Evolutionary conservation across 306 rosid species (phyloP).

Genomic region (Gastrolobium bilobum): DNA sequence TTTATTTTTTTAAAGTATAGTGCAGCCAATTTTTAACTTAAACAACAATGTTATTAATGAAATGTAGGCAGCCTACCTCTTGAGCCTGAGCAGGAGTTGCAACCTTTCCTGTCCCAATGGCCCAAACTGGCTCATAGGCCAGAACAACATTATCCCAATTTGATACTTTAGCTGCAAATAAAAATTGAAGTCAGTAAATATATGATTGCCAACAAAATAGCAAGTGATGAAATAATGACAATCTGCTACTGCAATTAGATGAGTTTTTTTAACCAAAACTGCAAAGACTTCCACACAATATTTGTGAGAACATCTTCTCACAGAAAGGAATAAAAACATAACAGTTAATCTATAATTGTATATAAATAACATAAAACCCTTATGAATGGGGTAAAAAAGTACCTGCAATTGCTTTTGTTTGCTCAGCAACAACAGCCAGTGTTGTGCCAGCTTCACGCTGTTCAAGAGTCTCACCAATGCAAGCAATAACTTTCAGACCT

Average conservation of each 20-base stretch:
- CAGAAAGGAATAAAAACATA: not conserved
- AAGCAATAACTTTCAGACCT: conserved; percentile 90
- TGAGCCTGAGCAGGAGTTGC: conserved; percentile 94
- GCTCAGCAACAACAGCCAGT: conserved; percentile 72
- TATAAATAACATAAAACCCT: not conserved
- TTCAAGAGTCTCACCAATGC: conserved; percentile 92
- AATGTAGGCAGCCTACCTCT: conserved; percentile 63
- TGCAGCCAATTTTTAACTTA: not conserved
- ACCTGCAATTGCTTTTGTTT: conserved; percentile 94
- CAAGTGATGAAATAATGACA: conserved; percentile 10
- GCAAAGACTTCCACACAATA: not conserved
- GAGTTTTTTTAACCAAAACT: not conserved
- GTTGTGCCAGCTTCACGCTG: conserved; percentile 86
- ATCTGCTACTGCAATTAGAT: conserved; percentile 7
- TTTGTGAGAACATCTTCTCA: conserved; percentile 1
- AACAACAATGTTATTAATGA: not conserved
- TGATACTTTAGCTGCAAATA: conserved; percentile 55
- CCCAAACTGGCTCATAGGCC: conserved; percentile 96
- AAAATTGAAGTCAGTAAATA: conserved; percentile 19
- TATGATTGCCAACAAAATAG: not conserved
- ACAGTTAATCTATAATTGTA: not conserved
- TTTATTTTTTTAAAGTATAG: too few relatives aligned
- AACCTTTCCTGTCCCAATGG: conserved; percentile 94
- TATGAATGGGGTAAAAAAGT: not conserved
- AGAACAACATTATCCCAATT: conserved; percentile 78